Percentiles rank a stretch among this genome's conserved stretches.
Evolutionary conservation across 495 filamentous ascomycete species (phyloP).

Genomic region (Neurospora cerealis): DNA sequence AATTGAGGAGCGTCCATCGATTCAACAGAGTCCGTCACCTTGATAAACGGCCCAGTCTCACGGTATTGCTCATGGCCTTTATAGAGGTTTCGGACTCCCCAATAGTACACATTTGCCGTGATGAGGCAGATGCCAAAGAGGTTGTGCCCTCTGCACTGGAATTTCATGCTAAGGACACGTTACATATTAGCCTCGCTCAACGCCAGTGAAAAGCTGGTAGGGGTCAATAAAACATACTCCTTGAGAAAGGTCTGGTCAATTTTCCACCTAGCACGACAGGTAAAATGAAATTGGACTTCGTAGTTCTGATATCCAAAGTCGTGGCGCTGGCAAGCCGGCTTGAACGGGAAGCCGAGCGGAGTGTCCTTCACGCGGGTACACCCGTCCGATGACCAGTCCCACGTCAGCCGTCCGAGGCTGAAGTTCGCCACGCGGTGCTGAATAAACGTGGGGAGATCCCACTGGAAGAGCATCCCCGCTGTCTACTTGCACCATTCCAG

Average conservation of each 20-base stretch:
- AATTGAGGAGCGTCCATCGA: neutral
- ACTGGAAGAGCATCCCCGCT: neutral
- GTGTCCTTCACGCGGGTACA: neutral
- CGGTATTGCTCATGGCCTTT: neutral
- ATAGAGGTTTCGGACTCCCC: neutral
- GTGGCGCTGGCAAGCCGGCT: neutral
- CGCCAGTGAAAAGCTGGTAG: neutral
- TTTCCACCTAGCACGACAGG: neutral
- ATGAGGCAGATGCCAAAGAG: neutral
- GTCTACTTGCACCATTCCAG: neutral
- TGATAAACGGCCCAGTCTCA: neutral
- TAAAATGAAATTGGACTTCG: neutral
- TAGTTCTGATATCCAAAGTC: neutral
- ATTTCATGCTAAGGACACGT: neutral
- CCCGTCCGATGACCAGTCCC: neutral
- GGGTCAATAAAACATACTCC: neutral
- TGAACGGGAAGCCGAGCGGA: neutral
- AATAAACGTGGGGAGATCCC: neutral
- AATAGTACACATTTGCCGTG: neutral
- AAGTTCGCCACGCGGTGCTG: neutral
- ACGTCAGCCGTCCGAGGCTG: neutral
- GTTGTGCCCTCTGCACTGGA: neutral
- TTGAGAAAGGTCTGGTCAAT: neutral
- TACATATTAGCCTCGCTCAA: neutral
- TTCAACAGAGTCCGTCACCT: neutral